Evolutionary conservation across 176 grass and related monocot species (phyloP).

Genomic region (Carex parvula): DNA sequence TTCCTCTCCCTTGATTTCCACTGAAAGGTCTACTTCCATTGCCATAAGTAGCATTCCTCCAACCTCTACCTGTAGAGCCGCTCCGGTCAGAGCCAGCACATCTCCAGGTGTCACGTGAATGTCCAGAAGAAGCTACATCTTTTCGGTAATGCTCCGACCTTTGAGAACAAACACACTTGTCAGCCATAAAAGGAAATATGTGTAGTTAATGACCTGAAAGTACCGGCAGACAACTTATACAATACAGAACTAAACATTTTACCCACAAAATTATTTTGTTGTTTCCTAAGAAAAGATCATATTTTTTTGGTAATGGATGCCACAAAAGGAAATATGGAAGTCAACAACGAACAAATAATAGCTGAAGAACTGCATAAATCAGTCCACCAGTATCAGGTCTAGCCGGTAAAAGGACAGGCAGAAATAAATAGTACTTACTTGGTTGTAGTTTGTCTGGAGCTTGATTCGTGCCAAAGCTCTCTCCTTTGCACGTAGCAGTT

Average conservation of each 20-base stretch:
- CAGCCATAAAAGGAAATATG: not conserved
- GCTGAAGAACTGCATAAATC: not conserved
- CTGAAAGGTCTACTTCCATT: not conserved
- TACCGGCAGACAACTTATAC: not conserved
- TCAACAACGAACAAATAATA: not conserved
- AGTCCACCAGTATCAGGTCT: not conserved
- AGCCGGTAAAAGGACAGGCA: not conserved
- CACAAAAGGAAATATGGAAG: not conserved
- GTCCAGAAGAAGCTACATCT: not conserved
- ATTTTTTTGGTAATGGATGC: not conserved
- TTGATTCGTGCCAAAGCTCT: constrained; percentile 5
- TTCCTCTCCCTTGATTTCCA: not conserved
- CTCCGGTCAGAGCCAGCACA: not conserved
- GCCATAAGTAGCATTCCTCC: not conserved
- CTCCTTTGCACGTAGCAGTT: not conserved
- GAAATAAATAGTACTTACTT: not conserved
- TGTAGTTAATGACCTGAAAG: too few species aligned
- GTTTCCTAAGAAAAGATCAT: too few species aligned
- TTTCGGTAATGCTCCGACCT: not conserved
- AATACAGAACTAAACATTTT: not conserved
- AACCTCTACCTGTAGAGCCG: too few species aligned
- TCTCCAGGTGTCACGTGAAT: not conserved
- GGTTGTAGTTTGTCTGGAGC: not conserved
- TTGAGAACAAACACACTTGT: not conserved
- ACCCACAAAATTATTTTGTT: not conserved